A percentile compares a stretch with the other conserved stretches of the same genome.
These are phyloP conservation scores for Colletotrichum euphorbiae DNA, from an alignment of 2,329 filamentous ascomycete genomes.

Conservation along the genomic window DNA sequence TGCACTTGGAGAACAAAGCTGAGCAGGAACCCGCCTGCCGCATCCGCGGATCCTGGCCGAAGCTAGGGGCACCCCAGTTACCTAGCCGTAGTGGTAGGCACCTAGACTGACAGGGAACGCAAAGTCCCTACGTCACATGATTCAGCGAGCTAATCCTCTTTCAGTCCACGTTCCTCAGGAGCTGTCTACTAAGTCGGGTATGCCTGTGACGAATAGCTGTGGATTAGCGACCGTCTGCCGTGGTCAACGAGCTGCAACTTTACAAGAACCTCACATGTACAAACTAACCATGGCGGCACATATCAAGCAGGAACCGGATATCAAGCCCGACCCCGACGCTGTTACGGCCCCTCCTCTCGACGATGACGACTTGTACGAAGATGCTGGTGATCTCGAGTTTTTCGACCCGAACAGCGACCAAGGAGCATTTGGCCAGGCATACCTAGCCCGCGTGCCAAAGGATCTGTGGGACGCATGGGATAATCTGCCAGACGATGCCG, in stretches of 20 bases:
- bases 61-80: no score
- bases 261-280: neutral
- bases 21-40: no score
- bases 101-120: neutral
- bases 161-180: no score
- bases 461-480: constrained; percentile 86
- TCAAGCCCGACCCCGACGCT: constrained; percentile 64
- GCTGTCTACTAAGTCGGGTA: no score
- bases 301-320: constrained; percentile 48
- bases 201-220: neutral
- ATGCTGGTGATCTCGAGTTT: constrained; percentile 68
- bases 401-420: constrained; percentile 55
- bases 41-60: no score
- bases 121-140: constrained; percentile 24
- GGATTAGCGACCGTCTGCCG: neutral
- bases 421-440: constrained; percentile 51
- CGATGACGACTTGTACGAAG: constrained; percentile 77
- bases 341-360: constrained; percentile 56
- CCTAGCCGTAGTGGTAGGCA: no score
- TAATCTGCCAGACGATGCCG: constrained; percentile 80
- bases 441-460: constrained; percentile 82
- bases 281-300: constrained; percentile 34
- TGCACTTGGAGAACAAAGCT: no score
- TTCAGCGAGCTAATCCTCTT: neutral
- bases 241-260: constrained; percentile 6